Conservation (phyloP, 257 asterid genomes). For the Solanum rostratum region DNA sequence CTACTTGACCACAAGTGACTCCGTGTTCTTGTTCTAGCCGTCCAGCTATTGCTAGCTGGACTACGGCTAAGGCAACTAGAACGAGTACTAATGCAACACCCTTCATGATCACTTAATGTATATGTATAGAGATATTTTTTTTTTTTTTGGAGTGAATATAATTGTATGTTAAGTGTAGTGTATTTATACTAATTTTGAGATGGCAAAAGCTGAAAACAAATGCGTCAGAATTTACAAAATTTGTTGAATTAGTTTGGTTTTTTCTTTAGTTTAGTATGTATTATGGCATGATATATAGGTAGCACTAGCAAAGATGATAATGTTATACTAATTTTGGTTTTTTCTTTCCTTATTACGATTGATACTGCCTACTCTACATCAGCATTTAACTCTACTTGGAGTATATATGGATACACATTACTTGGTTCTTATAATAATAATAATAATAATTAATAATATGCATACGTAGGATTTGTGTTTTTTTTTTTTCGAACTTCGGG, state of each 20-base stretch:
- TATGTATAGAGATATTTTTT: not conserved
- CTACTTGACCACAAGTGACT: conserved; percentile 23
- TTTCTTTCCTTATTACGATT: not conserved
- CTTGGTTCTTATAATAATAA: not conserved
- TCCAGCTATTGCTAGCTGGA: not conserved
- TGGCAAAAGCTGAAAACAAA: not conserved
- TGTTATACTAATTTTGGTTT: not conserved
- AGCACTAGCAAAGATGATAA: not conserved
- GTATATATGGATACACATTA: too few species aligned
- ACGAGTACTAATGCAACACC: not conserved
- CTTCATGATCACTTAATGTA: not conserved
- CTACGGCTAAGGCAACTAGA: not conserved
- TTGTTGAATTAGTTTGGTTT: not conserved
- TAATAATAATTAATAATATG: too few species aligned
- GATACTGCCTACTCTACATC: not conserved
- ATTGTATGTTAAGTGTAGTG: not conserved
- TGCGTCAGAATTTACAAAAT: not conserved
- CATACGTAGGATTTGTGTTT: too few species aligned
- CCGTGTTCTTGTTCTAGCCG: not conserved
- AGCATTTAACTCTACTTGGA: not conserved
- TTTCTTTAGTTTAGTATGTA: not conserved
- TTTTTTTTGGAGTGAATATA: not conserved
- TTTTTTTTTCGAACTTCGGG: too few species aligned
- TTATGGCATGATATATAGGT: not conserved
- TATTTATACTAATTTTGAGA: not conserved